Evolutionary conservation across 2,329 filamentous ascomycete species (phyloP).

Genomic region (Aureobasidium zeae): DNA sequence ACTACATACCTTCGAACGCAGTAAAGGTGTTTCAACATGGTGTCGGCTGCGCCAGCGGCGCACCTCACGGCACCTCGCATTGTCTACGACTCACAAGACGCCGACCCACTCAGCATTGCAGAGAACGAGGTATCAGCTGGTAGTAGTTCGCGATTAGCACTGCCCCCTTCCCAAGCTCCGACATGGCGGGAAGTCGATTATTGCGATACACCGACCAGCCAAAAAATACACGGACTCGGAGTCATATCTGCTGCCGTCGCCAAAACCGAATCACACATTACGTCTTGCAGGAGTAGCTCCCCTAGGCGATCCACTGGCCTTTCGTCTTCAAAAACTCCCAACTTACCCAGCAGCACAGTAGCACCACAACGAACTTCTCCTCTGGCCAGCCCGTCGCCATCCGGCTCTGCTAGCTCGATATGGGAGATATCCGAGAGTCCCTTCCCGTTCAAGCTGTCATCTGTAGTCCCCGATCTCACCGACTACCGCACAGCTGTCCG

Average conservation of each 20-base stretch:
- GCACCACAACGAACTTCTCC: background rate
- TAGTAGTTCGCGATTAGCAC: background rate
- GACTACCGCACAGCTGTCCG: conserved; percentile 3
- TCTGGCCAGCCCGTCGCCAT: background rate
- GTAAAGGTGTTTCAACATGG: too few species aligned
- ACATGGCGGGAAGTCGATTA: conserved; percentile 7
- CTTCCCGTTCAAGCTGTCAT: conserved; percentile 1
- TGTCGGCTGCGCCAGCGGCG: conserved; percentile 1
- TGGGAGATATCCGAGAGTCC: too few species aligned
- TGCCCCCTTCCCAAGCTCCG: background rate
- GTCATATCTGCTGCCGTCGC: background rate
- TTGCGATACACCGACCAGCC: background rate
- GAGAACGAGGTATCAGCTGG: background rate
- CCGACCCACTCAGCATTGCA: background rate
- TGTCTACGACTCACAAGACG: background rate
- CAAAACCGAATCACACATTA: background rate
- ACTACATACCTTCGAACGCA: too few species aligned
- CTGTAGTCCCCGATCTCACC: conserved; percentile 4
- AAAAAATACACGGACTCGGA: background rate
- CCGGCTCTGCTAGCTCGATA: too few species aligned
- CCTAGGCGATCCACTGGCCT: background rate
- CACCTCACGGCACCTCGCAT: background rate
- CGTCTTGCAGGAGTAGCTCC: background rate
- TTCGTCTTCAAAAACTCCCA: background rate
- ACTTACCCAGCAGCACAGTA: background rate